Evolutionary conservation across 441 rosid species (phyloP), one percentile per base, ranked within the genome.

Genomic region (Erysimum cheiri): DNA sequence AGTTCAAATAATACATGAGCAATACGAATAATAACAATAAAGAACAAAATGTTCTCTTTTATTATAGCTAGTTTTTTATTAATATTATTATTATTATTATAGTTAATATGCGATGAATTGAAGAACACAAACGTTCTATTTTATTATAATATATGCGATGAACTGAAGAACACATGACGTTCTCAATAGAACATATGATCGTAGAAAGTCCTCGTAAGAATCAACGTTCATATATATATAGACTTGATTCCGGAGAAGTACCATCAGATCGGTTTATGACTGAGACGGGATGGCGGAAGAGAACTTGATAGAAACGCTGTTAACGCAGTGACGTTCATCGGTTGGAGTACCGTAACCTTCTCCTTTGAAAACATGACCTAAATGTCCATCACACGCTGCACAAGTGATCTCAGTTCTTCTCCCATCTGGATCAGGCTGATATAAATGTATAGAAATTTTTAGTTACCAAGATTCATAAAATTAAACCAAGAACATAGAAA

Each of bases 351-450:
- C 5, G 86, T 91, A 93, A 39, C 96, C 89, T 84, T 93, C 98
- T 47, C 94, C 97, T 77, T 82, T 88, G 37, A 91, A 87, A 19
- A 91, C 97, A 73, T 93, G 98, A 9, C 97, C 97, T 13, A 89
- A 76, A 78, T 91, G 98, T n/a, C 98, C 97, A 44, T 93, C 96
- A 44, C 98, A 91, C 2, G 89, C 87, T 4, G 96, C 85, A 54
- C 97, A 93, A 9, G 93, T 91, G 14, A 93, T 93, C 77, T 87
- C 98, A 10, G 35, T 71, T 67, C 97, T 89, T 87, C 19, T 83
- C 56, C 94, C 98, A 78, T 91, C 96, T 15, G 93, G 84, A 67
- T 93, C 98, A n/a, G 82, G 77, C 97, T 91, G 89, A 9, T 15
- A 59, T 3, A 48, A n/a, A 66, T 13, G 76, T 13, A 4, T 14